Base-by-base conservation (phyloP, 208 protist species). In the Leptomonas pyrrhocoris region DNA sequence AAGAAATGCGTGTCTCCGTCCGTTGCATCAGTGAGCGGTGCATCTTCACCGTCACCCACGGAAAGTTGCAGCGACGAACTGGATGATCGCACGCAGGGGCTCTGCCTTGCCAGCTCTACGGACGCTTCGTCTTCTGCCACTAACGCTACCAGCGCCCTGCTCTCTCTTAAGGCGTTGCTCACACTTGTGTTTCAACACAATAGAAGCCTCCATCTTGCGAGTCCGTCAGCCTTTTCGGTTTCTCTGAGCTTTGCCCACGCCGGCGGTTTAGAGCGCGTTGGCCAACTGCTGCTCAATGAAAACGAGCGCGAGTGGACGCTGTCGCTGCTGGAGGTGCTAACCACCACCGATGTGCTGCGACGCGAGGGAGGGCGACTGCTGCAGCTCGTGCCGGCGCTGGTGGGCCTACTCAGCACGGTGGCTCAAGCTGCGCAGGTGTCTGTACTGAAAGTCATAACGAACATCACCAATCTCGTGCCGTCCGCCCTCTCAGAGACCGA, bases 401-500 rank as follows among this genome's bases (percentile, higher is more conserved):
- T 77, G 38, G 15, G 40, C 1, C 57, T 57, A n/a, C 27, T 77
- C 18, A 2, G 25, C 18, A 16, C 27, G 18, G 0, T 42, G 19
- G 25, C 31, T 0, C 8, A 4, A 16, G 7, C 27, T 4, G 28
- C 55, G 5, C 43, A 28, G n/a, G 48, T 67, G 28, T 19, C 66
- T 15, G 78, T 73, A n/a, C 63, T 94, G 34, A 83, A 86, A 50
- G 80, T 87, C 28, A 63, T 94, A 28, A 92, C 85, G 11, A 92
- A 94, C 72, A 75, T 89, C 25, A 92, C 89, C 2, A 71, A 79
- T 23, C 53, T 90, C 5, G 13, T 75, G 13, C 82, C 87, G 2
- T 25, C 54, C 13, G 55, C 57, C 1, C 23, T 82, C 12, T 12
- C 21, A 0, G 49, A 60, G 7, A 58, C 42, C 25, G 23, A 19